Conservation (phyloP, 2,329 filamentous ascomycete genomes). For the Pseudogymnoascus sp. region DNA sequence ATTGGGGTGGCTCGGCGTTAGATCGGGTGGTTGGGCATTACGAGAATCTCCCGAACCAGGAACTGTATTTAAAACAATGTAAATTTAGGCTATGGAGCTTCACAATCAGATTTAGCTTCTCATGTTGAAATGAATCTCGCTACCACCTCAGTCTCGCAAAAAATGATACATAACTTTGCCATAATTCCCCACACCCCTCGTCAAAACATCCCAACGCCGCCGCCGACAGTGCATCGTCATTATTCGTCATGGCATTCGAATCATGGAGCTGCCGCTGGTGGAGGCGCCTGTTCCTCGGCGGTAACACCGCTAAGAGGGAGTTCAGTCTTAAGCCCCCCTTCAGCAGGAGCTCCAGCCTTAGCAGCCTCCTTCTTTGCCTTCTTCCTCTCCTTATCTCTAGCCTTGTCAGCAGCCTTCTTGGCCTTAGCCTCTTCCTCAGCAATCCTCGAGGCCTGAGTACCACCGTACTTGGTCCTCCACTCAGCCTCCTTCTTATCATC, state of each 20-base stretch:
- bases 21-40: background rate
- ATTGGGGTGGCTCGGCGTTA: background rate
- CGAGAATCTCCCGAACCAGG: constrained; percentile 1
- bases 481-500: constrained; percentile 73
- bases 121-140: background rate
- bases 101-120: constrained; percentile 4
- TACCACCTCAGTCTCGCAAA: background rate
- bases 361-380: constrained; percentile 34
- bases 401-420: constrained; percentile 30
- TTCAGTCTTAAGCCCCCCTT: constrained; percentile 11
- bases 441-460: constrained; percentile 55
- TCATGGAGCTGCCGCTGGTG: constrained; percentile 24
- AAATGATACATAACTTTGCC: background rate
- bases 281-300: constrained; percentile 27
- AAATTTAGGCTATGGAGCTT: constrained; percentile 6
- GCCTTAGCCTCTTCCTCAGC: constrained; percentile 58
- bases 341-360: background rate
- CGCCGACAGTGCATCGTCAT: constrained; percentile 4
- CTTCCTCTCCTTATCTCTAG: constrained; percentile 36
- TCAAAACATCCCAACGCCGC: background rate
- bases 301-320: constrained; percentile 23
- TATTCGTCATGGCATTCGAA: background rate
- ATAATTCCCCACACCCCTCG: background rate
- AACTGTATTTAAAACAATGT: constrained; percentile 1
- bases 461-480: constrained; percentile 70